Base-by-base conservation (phyloP, 2,329 filamentous ascomycete genomes). In the Aureobasidium namibiae region DNA sequence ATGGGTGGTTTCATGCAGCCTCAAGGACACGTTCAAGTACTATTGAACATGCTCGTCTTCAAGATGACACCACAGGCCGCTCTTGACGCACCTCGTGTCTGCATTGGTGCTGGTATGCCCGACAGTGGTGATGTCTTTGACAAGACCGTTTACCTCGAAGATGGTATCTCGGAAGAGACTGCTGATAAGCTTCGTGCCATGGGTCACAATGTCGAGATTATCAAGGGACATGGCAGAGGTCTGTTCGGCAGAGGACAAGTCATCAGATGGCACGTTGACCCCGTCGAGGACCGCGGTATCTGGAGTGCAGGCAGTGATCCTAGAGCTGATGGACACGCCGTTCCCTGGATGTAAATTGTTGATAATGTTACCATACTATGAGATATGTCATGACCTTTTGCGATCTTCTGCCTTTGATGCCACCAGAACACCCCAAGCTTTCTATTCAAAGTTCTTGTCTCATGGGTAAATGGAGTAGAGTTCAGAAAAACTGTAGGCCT, bases 1-100 rank as follows among this genome's bases (percentile, higher is more conserved):
- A 97, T 97, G 94, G 94, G 94, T 56, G 92, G 91, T 2, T 97
- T 95, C 74, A 97, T 97, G 89, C 94, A 99, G 75, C 94, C 94
- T 0, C 94, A 97, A 73, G 94, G 92, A 23, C 94, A 97, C 62
- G 86, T 97, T 0, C 94, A 97, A 73, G 91, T 96, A 0, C 75
- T 99, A 10, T 78, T 97, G 1, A 95, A 95, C 65, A 92, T 95
- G 82, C 74, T 95, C 0, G 83, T 91, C 0, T 95, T 92, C 66
- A 84, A 85, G 1, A 79, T 90, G 56, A 87, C 86, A 63, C 91
- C 92, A 0, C 94, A 99, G 73, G 85, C 90, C 61, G 91, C 92
- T 2, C 80, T 97, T 0, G 94, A 99, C 69, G 88, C 92, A 3
- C 92, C 94, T 16, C 80, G 94, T n/a, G 81, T 97, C 64, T 96